Percentiles rank a stretch among this genome's conserved stretches.
phyloP scores from a whole-genome alignment of 768 basidiomycete genomes.

The Rhizopogon rudus region DNA sequence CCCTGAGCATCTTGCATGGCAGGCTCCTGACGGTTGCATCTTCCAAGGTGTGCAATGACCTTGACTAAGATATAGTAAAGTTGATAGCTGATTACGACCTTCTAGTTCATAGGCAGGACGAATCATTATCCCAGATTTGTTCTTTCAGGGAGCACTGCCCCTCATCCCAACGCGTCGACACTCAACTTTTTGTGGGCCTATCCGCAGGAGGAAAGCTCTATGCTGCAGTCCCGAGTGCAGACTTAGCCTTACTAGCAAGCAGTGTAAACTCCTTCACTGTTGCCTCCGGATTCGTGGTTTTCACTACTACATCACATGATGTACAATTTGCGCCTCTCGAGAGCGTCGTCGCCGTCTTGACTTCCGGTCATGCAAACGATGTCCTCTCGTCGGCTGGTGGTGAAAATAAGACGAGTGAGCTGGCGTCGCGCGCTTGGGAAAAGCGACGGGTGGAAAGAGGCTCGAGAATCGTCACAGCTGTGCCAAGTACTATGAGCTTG shows the following conservation, averaged over 20 bases:
- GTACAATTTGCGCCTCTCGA: constrained; percentile 65
- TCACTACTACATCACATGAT: constrained; percentile 79
- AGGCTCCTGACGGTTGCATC: constrained; percentile 45
- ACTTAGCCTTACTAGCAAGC: constrained; percentile 34
- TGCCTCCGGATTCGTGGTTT: constrained; percentile 75
- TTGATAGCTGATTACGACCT: constrained; percentile 3
- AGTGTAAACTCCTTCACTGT: constrained; percentile 71
- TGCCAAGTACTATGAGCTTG: constrained; percentile 83
- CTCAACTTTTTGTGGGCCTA: constrained; percentile 54
- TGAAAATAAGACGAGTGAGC: constrained; percentile 10
- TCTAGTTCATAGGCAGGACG: constrained; percentile 10
- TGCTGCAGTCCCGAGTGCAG: constrained; percentile 31
- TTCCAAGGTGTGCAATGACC: constrained; percentile 32
- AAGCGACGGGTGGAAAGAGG: constrained; percentile 85
- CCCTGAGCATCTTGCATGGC: constrained; percentile 29
- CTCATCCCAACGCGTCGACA: constrained; percentile 29
- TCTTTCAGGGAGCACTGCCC: constrained; percentile 61
- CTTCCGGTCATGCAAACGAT: constrained; percentile 4
- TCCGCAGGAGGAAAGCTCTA: constrained; percentile 63
- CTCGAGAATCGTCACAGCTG: constrained; percentile 80
- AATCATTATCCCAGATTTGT: constrained; percentile 18
- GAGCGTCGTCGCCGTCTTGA: constrained; percentile 5
- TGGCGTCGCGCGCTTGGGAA: constrained; percentile 44
- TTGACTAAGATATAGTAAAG: not conserved
- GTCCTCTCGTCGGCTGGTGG: constrained; percentile 24